A percentile compares a stretch with the other conserved stretches of the same genome.
Conservation (phyloP, 2,329 filamentous ascomycete species). For the Ceratocystis cubensis region DNA sequence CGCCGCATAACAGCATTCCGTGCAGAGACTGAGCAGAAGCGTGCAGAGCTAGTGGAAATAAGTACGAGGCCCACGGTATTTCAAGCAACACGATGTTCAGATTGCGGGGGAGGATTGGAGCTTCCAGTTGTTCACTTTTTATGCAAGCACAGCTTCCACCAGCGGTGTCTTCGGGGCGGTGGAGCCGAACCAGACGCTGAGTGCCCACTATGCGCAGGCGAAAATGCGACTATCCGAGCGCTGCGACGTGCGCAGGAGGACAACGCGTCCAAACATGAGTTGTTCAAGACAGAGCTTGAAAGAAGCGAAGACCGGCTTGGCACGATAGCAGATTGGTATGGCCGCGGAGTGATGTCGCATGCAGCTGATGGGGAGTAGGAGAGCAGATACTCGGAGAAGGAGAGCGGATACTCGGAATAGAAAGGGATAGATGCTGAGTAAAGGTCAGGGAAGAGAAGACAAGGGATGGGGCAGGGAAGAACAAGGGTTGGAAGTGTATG, state of each 20-base stretch:
- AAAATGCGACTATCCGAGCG: conserved; percentile 78
- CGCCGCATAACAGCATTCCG: conserved; percentile 74
- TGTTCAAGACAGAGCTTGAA: conserved; percentile 72
- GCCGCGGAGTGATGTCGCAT: conserved; percentile 68
- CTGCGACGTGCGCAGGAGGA: conserved; percentile 80
- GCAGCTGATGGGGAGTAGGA: conserved; percentile 29
- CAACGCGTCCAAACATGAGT: conserved; percentile 71
- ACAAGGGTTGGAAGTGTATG: too few species aligned
- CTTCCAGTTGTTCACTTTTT: conserved; percentile 89
- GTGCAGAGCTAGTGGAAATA: conserved; percentile 64
- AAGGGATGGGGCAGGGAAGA: too few species aligned
- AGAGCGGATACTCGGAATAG: not conserved
- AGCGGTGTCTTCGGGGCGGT: conserved; percentile 57
- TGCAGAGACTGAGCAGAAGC: conserved; percentile 67
- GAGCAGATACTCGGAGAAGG: not conserved
- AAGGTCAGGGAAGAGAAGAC: too few species aligned
- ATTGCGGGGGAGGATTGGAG: conserved; percentile 66
- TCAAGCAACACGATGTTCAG: conserved; percentile 75
- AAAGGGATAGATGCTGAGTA: too few species aligned
- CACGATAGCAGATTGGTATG: conserved; percentile 92
- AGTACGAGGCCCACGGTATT: conserved; percentile 74
- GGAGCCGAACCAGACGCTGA: conserved; percentile 49
- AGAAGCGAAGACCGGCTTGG: conserved; percentile 71
- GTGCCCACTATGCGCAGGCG: conserved; percentile 72
- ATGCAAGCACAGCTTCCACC: conserved; percentile 95